Evolutionary conservation across 257 asterid species (phyloP), one percentile per base, ranked within the genome.

Genomic region (Petunia secreta): DNA sequence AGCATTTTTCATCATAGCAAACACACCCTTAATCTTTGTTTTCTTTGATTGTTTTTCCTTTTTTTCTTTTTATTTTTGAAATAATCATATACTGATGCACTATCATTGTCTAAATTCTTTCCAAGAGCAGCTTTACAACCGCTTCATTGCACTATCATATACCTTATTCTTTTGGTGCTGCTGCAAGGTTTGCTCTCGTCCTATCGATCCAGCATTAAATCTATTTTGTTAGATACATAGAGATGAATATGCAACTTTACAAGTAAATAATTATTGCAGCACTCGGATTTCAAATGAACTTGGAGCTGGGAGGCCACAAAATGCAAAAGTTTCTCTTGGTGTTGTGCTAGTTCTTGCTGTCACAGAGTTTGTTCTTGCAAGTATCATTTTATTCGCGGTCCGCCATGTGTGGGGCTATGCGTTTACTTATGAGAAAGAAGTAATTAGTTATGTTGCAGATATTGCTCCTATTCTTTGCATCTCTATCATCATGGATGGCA

Each of bases 241-340:
- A 44, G 41, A 44, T 46, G 4, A 46, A 69, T 38, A 43, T 44
- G 40, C 75, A 43, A 44, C 43, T 0, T 68, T 16, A n/a, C 8
- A 68, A 16, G 57, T 4, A n/a, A 44, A 1, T 16, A 16, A 16
- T 25, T 43, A 11, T 38, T 38, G 63, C 65, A 93, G 97, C 79
- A 91, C 95, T 66, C 85, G 91, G 79, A 86, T 93, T 77, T 89
- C 97, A 4, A 93, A 93, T 50, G 93, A 90, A 80, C 87, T 93
- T 13, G 98, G 98, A 71, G 94, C 97, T 43, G 97, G 96, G 54
- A 91, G 87, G 74, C 89, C 94, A 25, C 85, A 75, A 37, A 85
- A 86, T 15, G 97, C 96, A 37, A 82, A 79, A 84, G 54, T 85
- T 9, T 88, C 92, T 10, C 82, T 92, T 9, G 71, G 34, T 4